Base-by-base conservation (phyloP, 441 rosid species). In the Aquilaria agallochum region DNA sequence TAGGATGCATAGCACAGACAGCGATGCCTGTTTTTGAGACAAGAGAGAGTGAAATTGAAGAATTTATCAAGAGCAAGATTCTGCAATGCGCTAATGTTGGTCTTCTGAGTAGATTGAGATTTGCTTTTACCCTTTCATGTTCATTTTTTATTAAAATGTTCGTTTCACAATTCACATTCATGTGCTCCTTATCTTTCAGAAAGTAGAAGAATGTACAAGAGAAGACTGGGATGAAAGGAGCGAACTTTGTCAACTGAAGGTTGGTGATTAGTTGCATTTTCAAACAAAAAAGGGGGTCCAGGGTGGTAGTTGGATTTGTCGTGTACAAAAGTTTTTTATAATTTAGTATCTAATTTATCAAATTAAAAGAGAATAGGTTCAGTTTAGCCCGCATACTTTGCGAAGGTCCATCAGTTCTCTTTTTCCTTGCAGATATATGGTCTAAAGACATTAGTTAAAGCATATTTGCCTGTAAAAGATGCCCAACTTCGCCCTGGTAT, bases 21-120 rank as follows among this genome's bases (percentile, higher is more conserved):
- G 99, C 99, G 3, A 87, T 89, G 92, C 88, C 99, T 2, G 97
- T 96, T 73, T 96, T 90, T 69, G 99, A 96, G 76, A 96, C 99
- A 61, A 87, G 98, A 76, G 98, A 90, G 78, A 80, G 71, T 34
- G 98, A 96, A 76, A 80, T 93, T 68, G 86, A 78, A 64, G 96
- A 90, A 60, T 93, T 85, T 68, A 82, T 96, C 65, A 79, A 66
- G 76, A 82, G 68, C 91, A 82, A 90, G 68, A 96, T 96, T 76
- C 84, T 96, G 56, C 70, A 73, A 14, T 62, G 77, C 71, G 70
- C 68, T 71, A 76, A 74, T 79, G 98, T 90, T 92, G 71, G 92
- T 53, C 50, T 64, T 60, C 33, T 66, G 60, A 64, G 64, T 54
- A 74, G 61, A 69, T 59, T 72, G 12, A 40, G 9, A 40, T 40